phyloP scores from a whole-genome alignment of 257 asterid genomes.

The Datura wrightii region DNA sequence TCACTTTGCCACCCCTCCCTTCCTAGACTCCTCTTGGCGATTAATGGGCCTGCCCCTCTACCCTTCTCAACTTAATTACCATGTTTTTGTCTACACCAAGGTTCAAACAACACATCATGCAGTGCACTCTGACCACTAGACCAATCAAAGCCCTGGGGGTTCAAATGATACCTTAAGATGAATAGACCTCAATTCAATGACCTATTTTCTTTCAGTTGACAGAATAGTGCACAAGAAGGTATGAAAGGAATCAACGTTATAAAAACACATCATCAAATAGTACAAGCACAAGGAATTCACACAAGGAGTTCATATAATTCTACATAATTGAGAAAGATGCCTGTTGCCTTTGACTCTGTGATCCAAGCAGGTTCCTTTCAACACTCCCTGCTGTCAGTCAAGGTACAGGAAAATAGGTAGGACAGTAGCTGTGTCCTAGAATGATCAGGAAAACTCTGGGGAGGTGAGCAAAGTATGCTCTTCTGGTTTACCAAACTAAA shows the following conservation, averaged over 20 bases:
- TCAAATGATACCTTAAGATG: conserved; percentile 4
- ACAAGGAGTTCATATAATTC: conserved; percentile 1
- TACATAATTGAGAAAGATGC: neutral
- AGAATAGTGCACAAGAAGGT: neutral
- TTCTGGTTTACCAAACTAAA: conserved; percentile 17
- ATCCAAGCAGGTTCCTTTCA: neutral
- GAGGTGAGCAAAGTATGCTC: neutral
- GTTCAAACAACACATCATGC: neutral
- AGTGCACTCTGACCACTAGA: neutral
- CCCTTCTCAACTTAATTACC: neutral
- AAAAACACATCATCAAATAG: neutral
- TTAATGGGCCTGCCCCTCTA: neutral
- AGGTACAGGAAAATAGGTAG: neutral
- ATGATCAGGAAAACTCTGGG: neutral
- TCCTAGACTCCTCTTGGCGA: neutral
- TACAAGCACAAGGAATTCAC: conserved; percentile 10
- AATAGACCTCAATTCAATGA: neutral
- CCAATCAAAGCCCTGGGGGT: neutral
- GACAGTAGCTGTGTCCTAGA: neutral
- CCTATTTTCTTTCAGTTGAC: neutral
- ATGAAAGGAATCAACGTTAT: neutral
- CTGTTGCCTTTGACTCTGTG: neutral
- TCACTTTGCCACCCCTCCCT: neutral
- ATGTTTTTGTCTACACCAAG: neutral
- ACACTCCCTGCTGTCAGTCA: neutral